Conservation (phyloP, 2,329 filamentous ascomycete species). For the Hymenoscyphus salicellus region DNA sequence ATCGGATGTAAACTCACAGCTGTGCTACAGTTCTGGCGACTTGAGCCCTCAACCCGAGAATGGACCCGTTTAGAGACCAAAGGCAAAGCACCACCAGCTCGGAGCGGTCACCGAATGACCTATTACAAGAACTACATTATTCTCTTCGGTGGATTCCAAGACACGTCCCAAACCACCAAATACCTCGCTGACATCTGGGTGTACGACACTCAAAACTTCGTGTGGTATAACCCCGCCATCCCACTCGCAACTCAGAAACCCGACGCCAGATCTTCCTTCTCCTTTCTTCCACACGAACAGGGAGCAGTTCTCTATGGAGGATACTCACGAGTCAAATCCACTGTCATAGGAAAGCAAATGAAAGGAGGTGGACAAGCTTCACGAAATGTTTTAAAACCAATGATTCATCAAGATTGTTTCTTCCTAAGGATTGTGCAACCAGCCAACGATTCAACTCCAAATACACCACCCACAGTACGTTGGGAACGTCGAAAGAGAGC, state of each 20-base stretch:
- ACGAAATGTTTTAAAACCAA: constrained; percentile 74
- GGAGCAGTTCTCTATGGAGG: constrained; percentile 90
- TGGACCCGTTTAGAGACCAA: constrained; percentile 84
- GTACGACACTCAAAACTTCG: constrained; percentile 84
- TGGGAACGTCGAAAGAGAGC: constrained; percentile 95
- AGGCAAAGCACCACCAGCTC: constrained; percentile 75
- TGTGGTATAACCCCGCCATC: constrained; percentile 75
- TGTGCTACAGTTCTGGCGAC: constrained; percentile 69
- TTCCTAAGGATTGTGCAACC: constrained; percentile 79
- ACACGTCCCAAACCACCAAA: constrained; percentile 90
- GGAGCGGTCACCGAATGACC: constrained; percentile 93
- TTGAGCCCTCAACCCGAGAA: constrained; percentile 80
- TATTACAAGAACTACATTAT: constrained; percentile 97
- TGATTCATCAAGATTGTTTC: constrained; percentile 94
- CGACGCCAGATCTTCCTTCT: constrained; percentile 87
- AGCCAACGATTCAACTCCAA: constrained; percentile 60
- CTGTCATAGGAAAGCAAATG: constrained; percentile 59
- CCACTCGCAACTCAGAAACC: constrained; percentile 81
- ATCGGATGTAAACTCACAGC: constrained; percentile 4
- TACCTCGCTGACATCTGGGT: constrained; percentile 94
- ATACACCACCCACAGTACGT: constrained; percentile 67
- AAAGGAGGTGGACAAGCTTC: constrained; percentile 57
- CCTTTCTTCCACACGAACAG: constrained; percentile 82
- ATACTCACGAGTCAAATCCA: constrained; percentile 85
- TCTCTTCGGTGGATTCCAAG: constrained; percentile 94